These are phyloP conservation scores for Euphorbia pulcherrima DNA, from an alignment of 345 rosid genomes.

Conservation along the genomic window DNA sequence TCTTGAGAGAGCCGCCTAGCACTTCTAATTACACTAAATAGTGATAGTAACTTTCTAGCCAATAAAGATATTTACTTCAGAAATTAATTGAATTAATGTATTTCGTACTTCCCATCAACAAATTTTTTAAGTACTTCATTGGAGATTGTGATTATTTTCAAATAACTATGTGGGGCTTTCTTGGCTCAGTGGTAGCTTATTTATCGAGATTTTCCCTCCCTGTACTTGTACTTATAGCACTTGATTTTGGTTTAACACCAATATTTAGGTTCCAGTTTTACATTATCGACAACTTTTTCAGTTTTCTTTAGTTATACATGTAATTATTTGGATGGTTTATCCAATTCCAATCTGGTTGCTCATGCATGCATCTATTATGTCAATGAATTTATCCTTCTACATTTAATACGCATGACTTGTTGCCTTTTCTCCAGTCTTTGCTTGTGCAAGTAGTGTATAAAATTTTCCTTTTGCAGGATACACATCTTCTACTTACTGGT, in stretches of 20 bases:
- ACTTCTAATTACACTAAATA: no score
- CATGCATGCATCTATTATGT: neutral
- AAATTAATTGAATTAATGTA: neutral
- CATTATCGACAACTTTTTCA: no score
- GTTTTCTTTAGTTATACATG: neutral
- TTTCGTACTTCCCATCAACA: neutral
- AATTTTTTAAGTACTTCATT: no score
- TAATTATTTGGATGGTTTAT: neutral
- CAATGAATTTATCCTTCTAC: neutral
- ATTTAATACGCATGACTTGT: neutral
- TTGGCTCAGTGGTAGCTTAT: neutral
- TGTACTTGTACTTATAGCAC: neutral
- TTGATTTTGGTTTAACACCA: neutral
- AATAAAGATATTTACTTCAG: neutral
- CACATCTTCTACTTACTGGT: constrained; percentile 83
- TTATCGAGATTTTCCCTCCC: neutral
- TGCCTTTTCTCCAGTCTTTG: neutral
- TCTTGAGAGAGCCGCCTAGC: no score
- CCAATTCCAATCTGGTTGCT: neutral
- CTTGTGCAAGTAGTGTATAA: neutral
- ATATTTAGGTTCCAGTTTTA: neutral
- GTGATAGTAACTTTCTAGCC: neutral
- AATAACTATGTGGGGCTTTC: neutral
- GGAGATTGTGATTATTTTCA: neutral
- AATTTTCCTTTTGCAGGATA: constrained; percentile 47